Conservation (phyloP, 345 rosid species). For the Hibiscus mutabilis region DNA sequence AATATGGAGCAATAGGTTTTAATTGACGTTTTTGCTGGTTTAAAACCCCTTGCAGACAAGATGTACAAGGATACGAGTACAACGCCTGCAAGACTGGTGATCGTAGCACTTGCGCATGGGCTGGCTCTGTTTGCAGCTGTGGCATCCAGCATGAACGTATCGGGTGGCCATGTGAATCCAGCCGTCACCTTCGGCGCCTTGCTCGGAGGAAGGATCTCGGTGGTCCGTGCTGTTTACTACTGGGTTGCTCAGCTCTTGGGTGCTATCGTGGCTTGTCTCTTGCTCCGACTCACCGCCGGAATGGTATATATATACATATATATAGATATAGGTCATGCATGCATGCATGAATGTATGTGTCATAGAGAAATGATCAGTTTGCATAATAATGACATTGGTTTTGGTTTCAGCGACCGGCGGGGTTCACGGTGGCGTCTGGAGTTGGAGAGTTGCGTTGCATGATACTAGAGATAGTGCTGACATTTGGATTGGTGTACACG, state of each 20-base stretch:
- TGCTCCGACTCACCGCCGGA: constrained; percentile 4
- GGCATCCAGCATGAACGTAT: constrained; percentile 2
- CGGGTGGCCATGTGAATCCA: constrained; percentile 9
- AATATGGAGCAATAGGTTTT: not conserved
- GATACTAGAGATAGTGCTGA: constrained; percentile 7
- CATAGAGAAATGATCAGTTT: too few relatives aligned
- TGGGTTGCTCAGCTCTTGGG: constrained; percentile 16
- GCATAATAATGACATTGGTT: too few relatives aligned
- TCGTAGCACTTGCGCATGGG: constrained; percentile 15
- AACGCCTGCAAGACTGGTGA: constrained; percentile 2
- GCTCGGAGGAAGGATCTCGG: constrained; percentile 10
- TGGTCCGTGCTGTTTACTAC: constrained; percentile 9
- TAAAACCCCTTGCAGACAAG: not conserved
- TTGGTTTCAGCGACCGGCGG: constrained; percentile 9
- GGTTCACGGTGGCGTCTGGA: constrained; percentile 4
- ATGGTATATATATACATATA: constrained; percentile 4
- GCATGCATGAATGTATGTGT: not conserved
- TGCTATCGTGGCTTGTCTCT: constrained; percentile 12
- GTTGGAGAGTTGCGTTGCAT: constrained; percentile 9
- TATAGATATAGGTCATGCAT: not conserved
- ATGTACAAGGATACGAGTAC: constrained; percentile 9
- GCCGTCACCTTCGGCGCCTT: constrained; percentile 12
- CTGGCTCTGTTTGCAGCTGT: constrained; percentile 11
- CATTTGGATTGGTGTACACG: constrained; percentile 13
- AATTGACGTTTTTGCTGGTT: not conserved